These are phyloP conservation scores for Pseudozyma hubeiensis DNA, from an alignment of 1,284 basidiomycete genomes.

Conservation along the genomic window DNA sequence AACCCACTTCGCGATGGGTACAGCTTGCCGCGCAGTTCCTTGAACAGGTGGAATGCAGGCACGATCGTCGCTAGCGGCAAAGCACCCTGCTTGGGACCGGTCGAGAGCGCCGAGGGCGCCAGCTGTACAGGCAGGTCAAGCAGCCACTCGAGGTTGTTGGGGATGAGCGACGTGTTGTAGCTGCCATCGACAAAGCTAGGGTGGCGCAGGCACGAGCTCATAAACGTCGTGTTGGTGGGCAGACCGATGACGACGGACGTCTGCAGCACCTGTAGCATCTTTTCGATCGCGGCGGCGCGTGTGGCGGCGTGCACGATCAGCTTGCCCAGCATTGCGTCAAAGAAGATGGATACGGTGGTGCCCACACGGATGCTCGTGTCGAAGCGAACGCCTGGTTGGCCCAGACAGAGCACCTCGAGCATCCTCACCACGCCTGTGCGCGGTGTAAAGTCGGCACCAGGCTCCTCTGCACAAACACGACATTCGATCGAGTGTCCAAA, in stretches of 20 bases:
- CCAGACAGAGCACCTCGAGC: slow-evolving; percentile 9
- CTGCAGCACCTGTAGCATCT: slow-evolving; percentile 8
- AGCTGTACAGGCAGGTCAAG: slow-evolving; percentile 3
- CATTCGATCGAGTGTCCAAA: slow-evolving; percentile 74
- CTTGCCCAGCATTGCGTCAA: slow-evolving; percentile 73
- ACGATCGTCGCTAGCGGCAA: neutral
- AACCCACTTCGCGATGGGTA: slow-evolving; percentile 1
- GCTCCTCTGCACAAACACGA: slow-evolving; percentile 78
- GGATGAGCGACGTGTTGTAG: slow-evolving; percentile 7
- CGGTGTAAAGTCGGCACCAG: slow-evolving; percentile 74
- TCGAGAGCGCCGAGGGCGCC: slow-evolving; percentile 2
- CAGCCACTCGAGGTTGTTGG: slow-evolving; percentile 8
- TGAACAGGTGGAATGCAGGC: slow-evolving; percentile 2
- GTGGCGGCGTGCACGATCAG: slow-evolving; percentile 71
- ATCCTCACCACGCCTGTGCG: slow-evolving; percentile 75
- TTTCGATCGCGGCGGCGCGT: slow-evolving; percentile 70
- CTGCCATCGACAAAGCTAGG: slow-evolving; percentile 2
- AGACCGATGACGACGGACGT: slow-evolving; percentile 2
- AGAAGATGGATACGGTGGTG: slow-evolving; percentile 73
- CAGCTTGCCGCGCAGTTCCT: slow-evolving; percentile 8
- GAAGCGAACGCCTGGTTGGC: slow-evolving; percentile 72
- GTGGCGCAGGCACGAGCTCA: slow-evolving; percentile 7
- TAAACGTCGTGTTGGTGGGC: slow-evolving; percentile 5
- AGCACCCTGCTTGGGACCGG: neutral
- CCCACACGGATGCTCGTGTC: slow-evolving; percentile 73